Conservation (phyloP, 2,329 filamentous ascomycete genomes). For the Endoconidiophora polonica region DNA sequence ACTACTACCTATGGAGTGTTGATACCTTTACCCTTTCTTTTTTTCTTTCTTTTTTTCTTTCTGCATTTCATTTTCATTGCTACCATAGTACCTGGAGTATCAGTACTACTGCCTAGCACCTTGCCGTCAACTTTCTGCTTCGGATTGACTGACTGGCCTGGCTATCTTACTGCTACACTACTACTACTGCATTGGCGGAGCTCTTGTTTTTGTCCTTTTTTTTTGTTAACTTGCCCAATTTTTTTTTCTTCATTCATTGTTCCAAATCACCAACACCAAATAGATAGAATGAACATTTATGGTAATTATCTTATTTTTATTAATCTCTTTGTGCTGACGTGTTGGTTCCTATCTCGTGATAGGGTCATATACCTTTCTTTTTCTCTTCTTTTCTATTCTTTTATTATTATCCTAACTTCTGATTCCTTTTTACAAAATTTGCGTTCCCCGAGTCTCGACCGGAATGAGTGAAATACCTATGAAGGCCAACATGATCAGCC, state of each 20-base stretch:
- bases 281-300: too few relatives aligned
- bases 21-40: background rate
- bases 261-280: too few relatives aligned
- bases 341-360: too few relatives aligned
- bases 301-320: too few relatives aligned
- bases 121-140: background rate
- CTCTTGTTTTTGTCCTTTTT: background rate
- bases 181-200: background rate
- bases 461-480: constrained; percentile 42
- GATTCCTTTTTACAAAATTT: too few relatives aligned
- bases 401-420: too few relatives aligned
- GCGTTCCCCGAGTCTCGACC: constrained; percentile 27
- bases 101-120: background rate
- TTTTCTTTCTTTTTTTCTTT: background rate
- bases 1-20: too few relatives aligned
- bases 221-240: background rate
- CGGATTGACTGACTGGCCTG: background rate
- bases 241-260: constrained; percentile 1
- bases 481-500: constrained; percentile 41
- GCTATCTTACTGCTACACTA: background rate
- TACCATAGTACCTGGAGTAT: background rate
- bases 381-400: too few relatives aligned
- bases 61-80: background rate
- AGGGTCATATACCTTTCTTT: too few relatives aligned
- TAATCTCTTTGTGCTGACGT: too few relatives aligned